These are phyloP conservation scores for Corylus heterophylla DNA, from an alignment of 306 rosid genomes.

Conservation along the genomic window DNA sequence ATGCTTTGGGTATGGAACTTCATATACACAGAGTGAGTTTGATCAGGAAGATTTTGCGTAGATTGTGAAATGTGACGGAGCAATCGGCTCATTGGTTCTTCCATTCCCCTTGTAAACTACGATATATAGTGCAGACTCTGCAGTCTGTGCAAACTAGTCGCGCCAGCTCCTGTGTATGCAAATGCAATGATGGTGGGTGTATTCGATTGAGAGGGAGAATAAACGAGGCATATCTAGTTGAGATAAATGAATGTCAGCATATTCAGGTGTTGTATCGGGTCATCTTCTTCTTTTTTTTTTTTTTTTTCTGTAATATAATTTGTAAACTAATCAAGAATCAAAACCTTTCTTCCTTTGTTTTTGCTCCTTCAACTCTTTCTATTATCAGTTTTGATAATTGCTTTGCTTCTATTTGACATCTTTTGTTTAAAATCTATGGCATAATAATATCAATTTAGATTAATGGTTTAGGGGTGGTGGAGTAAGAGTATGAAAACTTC, in stretches of 20 bases:
- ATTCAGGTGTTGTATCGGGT: conserved; percentile 33
- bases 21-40: not conserved
- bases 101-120: conserved; percentile 34
- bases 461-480: not conserved
- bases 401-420: not conserved
- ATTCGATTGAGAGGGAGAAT: not conserved
- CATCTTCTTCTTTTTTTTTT: conserved; percentile 4
- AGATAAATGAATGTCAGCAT: conserved; percentile 42
- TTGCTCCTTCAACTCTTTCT: not conserved
- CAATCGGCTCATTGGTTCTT: conserved; percentile 38
- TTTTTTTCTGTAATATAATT: conserved; percentile 12
- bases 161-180: conserved; percentile 29
- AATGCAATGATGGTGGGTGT: conserved; percentile 12
- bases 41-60: conserved; percentile 42
- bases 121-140: conserved; percentile 45
- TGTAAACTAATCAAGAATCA: conserved; percentile 32
- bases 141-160: conserved; percentile 44
- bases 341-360: not conserved
- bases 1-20: no score
- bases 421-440: no score
- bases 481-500: no score
- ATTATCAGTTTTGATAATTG: not conserved
- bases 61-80: conserved; percentile 23
- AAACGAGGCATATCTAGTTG: conserved; percentile 27
- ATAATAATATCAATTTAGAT: no score